Percentiles rank a stretch among this genome's conserved stretches.
Conservation (phyloP, 179 eudicot genomes). For the Spergularia azorica region DNA sequence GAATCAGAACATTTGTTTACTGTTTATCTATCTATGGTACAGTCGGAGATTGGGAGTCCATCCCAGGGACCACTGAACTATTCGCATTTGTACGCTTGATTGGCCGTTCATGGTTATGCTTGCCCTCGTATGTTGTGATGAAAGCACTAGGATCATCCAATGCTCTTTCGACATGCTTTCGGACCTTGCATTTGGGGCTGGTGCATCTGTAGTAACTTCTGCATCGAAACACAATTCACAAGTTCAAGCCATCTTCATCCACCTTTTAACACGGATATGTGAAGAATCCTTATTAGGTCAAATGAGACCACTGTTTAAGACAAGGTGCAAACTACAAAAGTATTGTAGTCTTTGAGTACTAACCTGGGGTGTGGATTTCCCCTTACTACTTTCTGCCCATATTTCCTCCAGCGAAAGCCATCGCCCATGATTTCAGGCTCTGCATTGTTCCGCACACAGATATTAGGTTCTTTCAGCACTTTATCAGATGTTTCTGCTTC, state of each 20-base stretch:
- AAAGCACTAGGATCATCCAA: slow-evolving; percentile 77
- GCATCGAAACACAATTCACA: slow-evolving; percentile 22
- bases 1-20: background rate
- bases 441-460: slow-evolving; percentile 44
- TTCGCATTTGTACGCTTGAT: slow-evolving; percentile 2
- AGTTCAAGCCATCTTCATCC: background rate
- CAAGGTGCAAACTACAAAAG: background rate
- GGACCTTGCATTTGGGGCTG: slow-evolving; percentile 68
- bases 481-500: slow-evolving; percentile 42
- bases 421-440: slow-evolving; percentile 66
- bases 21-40: background rate
- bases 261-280: background rate
- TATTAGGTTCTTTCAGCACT: slow-evolving; percentile 43
- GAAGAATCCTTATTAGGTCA: background rate
- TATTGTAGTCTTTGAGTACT: background rate
- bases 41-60: slow-evolving; percentile 13
- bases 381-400: slow-evolving; percentile 89
- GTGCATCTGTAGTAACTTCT: slow-evolving; percentile 97
- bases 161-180: slow-evolving; percentile 86
- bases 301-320: background rate
- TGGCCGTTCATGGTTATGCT: slow-evolving; percentile 62
- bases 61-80: slow-evolving; percentile 11
- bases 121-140: slow-evolving; percentile 88
- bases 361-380: slow-evolving; percentile 92
- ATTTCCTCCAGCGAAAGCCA: slow-evolving; percentile 93